Conservation (phyloP, 352 stramenopile species). For the Thraustochytrium aureum region DNA sequence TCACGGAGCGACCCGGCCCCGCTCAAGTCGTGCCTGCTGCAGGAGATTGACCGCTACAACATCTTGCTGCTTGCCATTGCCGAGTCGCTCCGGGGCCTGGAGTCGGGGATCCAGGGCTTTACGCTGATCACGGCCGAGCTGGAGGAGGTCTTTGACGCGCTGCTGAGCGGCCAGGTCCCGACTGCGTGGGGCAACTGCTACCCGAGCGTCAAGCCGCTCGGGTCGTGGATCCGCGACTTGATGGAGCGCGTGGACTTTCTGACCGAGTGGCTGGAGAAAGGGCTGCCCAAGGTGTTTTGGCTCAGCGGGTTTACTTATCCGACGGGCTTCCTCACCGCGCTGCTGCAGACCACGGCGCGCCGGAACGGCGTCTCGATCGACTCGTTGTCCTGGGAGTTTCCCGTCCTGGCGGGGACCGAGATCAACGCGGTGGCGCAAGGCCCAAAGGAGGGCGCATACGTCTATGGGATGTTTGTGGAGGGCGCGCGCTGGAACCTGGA, state of each 20-base stretch:
- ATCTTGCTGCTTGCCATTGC: constrained; percentile 75
- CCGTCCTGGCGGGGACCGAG: constrained; percentile 23
- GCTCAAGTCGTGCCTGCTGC: constrained; percentile 89
- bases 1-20: constrained; percentile 77
- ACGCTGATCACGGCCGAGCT: constrained; percentile 94
- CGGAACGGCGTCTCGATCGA: constrained; percentile 92
- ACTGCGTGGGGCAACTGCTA: constrained; percentile 89
- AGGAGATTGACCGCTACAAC: constrained; percentile 94
- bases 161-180: constrained; percentile 75
- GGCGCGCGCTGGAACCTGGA: constrained; percentile 86
- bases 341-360: constrained; percentile 89
- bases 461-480: constrained; percentile 86
- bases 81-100: constrained; percentile 72
- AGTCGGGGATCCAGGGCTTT: constrained; percentile 85
- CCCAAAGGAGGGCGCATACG: constrained; percentile 84
- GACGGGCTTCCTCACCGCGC: constrained; percentile 91
- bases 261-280: constrained; percentile 76
- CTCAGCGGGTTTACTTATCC: constrained; percentile 95
- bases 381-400: constrained; percentile 83
- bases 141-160: constrained; percentile 84
- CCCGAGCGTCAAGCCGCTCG: constrained; percentile 88
- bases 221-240: constrained; percentile 86
- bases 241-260: constrained; percentile 82
- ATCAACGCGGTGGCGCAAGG: constrained; percentile 65
- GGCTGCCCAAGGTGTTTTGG: constrained; percentile 86